These are phyloP conservation scores for Xylaria sp. DNA, from an alignment of 2,329 filamentous ascomycete species.

Conservation along the genomic window DNA sequence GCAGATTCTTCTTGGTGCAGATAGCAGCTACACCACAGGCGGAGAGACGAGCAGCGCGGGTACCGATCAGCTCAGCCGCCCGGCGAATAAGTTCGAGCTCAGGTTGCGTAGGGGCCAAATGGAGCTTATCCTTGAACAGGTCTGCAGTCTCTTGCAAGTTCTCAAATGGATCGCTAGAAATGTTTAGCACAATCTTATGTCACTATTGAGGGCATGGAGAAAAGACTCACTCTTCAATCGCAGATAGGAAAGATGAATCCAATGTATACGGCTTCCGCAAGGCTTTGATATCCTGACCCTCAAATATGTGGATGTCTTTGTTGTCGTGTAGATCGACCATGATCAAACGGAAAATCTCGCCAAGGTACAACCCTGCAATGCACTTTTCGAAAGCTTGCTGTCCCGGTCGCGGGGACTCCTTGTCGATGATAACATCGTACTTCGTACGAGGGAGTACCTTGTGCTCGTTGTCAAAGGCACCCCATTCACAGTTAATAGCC, in stretches of 20 bases:
- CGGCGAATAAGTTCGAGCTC: slow-evolving; percentile 92
- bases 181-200: slow-evolving; percentile 40
- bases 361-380: slow-evolving; percentile 93
- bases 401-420: slow-evolving; percentile 89
- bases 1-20: slow-evolving; percentile 93
- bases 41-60: slow-evolving; percentile 90
- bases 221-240: slow-evolving; percentile 81
- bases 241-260: slow-evolving; percentile 92
- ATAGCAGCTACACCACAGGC: slow-evolving; percentile 96
- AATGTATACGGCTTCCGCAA: slow-evolving; percentile 89
- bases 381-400: slow-evolving; percentile 99
- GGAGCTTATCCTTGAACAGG: slow-evolving; percentile 80
- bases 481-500: slow-evolving; percentile 98
- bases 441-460: slow-evolving; percentile 84
- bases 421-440: slow-evolving; percentile 89
- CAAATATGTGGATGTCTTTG: slow-evolving; percentile 79
- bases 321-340: slow-evolving; percentile 87
- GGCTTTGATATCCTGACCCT: slow-evolving; percentile 80
- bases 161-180: slow-evolving; percentile 84
- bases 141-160: slow-evolving; percentile 91
- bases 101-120: slow-evolving; percentile 74
- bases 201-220: slow-evolving; percentile 4
- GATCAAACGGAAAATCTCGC: slow-evolving; percentile 92
- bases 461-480: slow-evolving; percentile 95
- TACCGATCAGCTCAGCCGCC: slow-evolving; percentile 92